These are phyloP conservation scores for Taxillus chinensis DNA, from an alignment of 164 flowering plant genomes.

Conservation along the genomic window DNA sequence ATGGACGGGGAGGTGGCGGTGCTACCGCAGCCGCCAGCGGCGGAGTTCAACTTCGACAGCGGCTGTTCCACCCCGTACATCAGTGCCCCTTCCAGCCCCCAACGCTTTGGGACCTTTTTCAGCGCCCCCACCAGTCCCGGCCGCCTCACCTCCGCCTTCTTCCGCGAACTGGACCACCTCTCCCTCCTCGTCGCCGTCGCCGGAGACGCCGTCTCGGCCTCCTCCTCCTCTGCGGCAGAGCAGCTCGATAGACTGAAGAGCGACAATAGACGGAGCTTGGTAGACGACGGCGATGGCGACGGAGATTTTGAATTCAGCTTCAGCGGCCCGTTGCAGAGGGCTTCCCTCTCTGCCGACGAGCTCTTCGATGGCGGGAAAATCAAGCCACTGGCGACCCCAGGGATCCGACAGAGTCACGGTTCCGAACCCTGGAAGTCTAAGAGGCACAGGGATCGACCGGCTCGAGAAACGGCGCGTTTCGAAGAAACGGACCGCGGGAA, in stretches of 20 bases:
- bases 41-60: slow-evolving; percentile 55
- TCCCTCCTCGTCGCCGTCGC: slow-evolving; percentile 5
- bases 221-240: slow-evolving; percentile 19
- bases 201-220: neutral
- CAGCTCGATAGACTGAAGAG: slow-evolving; percentile 12
- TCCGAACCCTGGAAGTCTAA: neutral
- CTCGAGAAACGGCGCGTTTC: slow-evolving; percentile 9
- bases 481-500: slow-evolving; percentile 14
- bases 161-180: slow-evolving; percentile 8
- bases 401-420: slow-evolving; percentile 8
- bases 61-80: slow-evolving; percentile 46
- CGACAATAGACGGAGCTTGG: neutral
- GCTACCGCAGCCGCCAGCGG: slow-evolving; percentile 17
- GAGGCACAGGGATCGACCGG: neutral
- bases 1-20: slow-evolving; percentile 23
- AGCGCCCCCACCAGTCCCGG: slow-evolving; percentile 41
- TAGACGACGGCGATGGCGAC: slow-evolving; percentile 10
- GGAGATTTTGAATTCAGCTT: slow-evolving; percentile 48
- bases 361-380: slow-evolving; percentile 59
- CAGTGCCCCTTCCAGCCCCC: slow-evolving; percentile 57
- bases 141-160: slow-evolving; percentile 15
- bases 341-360: slow-evolving; percentile 48
- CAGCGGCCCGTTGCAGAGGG: slow-evolving; percentile 35
- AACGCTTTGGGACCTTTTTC: slow-evolving; percentile 25
- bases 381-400: slow-evolving; percentile 37